Conservation (phyloP, 2,329 filamentous ascomycete genomes). For the Pleomassaria siparia region DNA sequence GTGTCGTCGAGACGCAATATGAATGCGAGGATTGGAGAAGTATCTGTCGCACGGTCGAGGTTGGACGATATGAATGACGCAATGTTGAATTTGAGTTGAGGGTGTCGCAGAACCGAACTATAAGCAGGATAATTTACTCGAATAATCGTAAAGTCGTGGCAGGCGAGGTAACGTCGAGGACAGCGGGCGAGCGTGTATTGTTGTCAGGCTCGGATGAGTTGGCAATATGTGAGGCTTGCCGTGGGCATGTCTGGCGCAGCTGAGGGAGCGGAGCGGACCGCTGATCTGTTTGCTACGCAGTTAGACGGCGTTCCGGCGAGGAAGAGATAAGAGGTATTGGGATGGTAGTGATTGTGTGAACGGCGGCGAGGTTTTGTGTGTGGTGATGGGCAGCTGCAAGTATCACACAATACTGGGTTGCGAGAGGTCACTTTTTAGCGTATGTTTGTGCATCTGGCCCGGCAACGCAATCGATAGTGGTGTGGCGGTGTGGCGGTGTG, state of each 20-base stretch:
- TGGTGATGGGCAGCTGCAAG: slow-evolving; percentile 5
- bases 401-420: background rate
- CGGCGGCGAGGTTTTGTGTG: background rate
- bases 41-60: background rate
- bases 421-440: slow-evolving; percentile 9
- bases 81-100: slow-evolving; percentile 5
- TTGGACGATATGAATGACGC: slow-evolving; percentile 5
- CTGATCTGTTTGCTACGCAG: slow-evolving; percentile 25
- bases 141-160: slow-evolving; percentile 37
- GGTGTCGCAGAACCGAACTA: slow-evolving; percentile 14
- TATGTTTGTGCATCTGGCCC: slow-evolving; percentile 9
- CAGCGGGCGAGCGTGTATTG: slow-evolving; percentile 11
- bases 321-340: background rate
- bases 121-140: slow-evolving; percentile 9
- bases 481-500: slow-evolving; percentile 11
- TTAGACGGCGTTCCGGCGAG: slow-evolving; percentile 12
- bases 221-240: slow-evolving; percentile 19
- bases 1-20: background rate
- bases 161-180: slow-evolving; percentile 14
- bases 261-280: slow-evolving; percentile 32
- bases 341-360: background rate
- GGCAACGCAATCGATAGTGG: slow-evolving; percentile 10
- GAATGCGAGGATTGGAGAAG: background rate
- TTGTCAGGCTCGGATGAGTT: slow-evolving; percentile 22
- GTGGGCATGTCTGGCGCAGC: slow-evolving; percentile 34